Evolutionary conservation across 1,284 basidiomycete genomes (phyloP).

Genomic region (Polyporus tsugae): DNA sequence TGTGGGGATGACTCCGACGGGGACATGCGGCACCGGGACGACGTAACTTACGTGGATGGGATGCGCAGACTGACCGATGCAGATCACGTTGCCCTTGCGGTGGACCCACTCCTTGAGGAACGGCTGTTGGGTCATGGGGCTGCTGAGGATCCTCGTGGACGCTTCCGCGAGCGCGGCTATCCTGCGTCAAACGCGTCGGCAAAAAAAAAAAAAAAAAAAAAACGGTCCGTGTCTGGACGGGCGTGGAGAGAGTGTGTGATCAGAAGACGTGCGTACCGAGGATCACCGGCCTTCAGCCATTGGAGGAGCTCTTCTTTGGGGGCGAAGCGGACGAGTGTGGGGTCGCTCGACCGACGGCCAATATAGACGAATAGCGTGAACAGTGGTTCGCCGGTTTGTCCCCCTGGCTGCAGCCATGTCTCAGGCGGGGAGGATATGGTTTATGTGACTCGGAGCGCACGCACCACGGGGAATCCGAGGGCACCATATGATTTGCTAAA

Average conservation of each 20-base stretch:
- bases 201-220: too few relatives aligned
- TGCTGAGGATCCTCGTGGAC: conserved; percentile 10
- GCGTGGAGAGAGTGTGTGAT: not conserved
- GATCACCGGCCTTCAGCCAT: conserved; percentile 21
- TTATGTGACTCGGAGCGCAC: not conserved
- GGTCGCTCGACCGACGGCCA: not conserved
- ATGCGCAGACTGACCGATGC: conserved; percentile 54
- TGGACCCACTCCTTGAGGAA: conserved; percentile 42
- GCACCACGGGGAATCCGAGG: conserved; percentile 33
- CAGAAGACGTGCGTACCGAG: conserved; percentile 13
- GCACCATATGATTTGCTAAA: conserved; percentile 27
- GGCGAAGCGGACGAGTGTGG: not conserved
- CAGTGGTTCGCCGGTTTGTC: conserved; percentile 12
- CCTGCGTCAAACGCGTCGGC: conserved; percentile 11
- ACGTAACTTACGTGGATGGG: conserved; percentile 53
- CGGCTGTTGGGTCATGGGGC: conserved; percentile 31
- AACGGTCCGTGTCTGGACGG: too few relatives aligned
- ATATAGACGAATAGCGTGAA: conserved; percentile 26
- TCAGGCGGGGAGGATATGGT: too few relatives aligned
- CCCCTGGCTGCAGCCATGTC: conserved; percentile 13
- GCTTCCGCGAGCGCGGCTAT: conserved; percentile 25
- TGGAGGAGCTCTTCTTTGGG: conserved; percentile 14
- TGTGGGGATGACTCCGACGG: too few relatives aligned
- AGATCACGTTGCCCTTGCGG: conserved; percentile 33
- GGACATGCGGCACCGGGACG: too few relatives aligned